Conservation (phyloP, 2,329 filamentous ascomycete species). For the Cryphonectria carpinicola region DNA sequence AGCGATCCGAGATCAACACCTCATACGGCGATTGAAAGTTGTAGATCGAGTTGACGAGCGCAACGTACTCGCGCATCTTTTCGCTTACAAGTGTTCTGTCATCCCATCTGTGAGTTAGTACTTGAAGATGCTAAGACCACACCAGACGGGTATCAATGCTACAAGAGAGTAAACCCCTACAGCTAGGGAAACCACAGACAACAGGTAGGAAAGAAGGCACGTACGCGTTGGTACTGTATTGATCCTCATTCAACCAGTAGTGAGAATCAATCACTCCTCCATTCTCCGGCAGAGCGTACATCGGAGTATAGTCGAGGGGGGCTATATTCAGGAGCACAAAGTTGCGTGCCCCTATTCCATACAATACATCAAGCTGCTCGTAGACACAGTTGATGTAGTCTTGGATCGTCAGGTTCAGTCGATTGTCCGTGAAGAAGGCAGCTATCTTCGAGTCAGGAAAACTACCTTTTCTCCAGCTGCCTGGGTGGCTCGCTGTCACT, state of each 20-base stretch:
- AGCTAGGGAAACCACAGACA: neutral
- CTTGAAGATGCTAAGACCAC: neutral
- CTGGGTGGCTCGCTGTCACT: no score
- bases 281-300: conserved; percentile 53
- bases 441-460: conserved; percentile 28
- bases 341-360: conserved; percentile 56
- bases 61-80: conserved; percentile 56
- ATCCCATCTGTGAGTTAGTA: neutral
- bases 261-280: conserved; percentile 47
- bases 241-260: conserved; percentile 50
- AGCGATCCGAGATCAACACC: conserved; percentile 45
- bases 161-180: no score
- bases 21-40: conserved; percentile 55
- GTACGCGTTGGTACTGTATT: conserved; percentile 43
- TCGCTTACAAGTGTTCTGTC: conserved; percentile 48
- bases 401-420: conserved; percentile 49
- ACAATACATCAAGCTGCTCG: conserved; percentile 50
- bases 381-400: conserved; percentile 62
- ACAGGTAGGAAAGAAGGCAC: neutral
- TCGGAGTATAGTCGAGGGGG: conserved; percentile 56
- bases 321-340: conserved; percentile 62
- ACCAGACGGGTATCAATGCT: neutral
- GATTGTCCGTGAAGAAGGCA: conserved; percentile 57
- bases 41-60: conserved; percentile 54
- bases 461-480: neutral